Conservation (phyloP, 495 filamentous ascomycete genomes). For the Glarea lozoyensis region DNA sequence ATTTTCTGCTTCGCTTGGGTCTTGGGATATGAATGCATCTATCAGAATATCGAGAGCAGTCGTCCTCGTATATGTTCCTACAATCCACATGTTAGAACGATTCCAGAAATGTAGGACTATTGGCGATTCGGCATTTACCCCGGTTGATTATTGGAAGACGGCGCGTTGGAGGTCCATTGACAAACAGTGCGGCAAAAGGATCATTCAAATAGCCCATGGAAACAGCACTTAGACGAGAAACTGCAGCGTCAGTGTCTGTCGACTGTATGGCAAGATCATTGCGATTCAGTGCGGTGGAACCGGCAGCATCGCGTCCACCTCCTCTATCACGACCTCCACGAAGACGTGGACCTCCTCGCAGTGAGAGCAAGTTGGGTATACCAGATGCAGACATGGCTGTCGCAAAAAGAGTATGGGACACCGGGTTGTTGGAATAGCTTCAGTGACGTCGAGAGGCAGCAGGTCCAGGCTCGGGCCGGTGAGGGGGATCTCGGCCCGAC, state of each 20-base stretch:
- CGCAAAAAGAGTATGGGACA: neutral
- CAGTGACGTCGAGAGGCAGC: neutral
- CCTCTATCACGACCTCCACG: slow-evolving; percentile 18
- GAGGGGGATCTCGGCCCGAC: neutral
- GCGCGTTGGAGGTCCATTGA: slow-evolving; percentile 32
- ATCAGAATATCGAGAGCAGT: slow-evolving; percentile 78
- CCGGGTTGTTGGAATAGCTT: slow-evolving; percentile 1
- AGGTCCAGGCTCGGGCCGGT: neutral
- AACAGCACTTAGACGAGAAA: slow-evolving; percentile 82
- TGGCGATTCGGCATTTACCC: slow-evolving; percentile 40
- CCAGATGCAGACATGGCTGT: slow-evolving; percentile 57
- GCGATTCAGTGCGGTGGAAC: neutral
- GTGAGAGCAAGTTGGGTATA: slow-evolving; percentile 68
- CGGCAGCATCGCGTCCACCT: slow-evolving; percentile 27
- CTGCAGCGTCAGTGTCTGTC: slow-evolving; percentile 86
- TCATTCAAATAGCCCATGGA: slow-evolving; percentile 81
- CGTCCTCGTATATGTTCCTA: slow-evolving; percentile 92
- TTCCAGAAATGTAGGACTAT: neutral
- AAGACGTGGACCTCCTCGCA: slow-evolving; percentile 37
- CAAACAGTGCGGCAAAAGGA: slow-evolving; percentile 62
- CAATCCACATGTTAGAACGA: neutral
- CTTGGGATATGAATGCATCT: slow-evolving; percentile 48
- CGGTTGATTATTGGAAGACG: slow-evolving; percentile 87
- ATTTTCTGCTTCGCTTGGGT: slow-evolving; percentile 14
- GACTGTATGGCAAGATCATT: slow-evolving; percentile 53